Evolutionary conservation across 2,329 filamentous ascomycete genomes (phyloP).

Genomic region (Alternaria brassicicola): DNA sequence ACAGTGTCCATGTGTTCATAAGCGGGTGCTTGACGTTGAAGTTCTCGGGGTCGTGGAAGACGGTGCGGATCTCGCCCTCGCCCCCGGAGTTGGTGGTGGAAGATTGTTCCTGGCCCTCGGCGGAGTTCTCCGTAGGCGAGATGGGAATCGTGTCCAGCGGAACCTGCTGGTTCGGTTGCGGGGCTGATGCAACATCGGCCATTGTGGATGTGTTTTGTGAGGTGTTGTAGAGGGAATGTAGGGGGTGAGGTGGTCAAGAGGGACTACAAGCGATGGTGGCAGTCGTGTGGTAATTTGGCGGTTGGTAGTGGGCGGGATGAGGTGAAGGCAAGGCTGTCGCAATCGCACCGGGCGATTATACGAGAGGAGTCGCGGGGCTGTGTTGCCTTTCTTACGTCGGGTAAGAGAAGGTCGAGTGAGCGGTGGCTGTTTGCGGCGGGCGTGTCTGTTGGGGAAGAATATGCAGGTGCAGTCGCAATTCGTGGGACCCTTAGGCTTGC

Average conservation of each 20-base stretch:
- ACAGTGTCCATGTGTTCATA: conserved; percentile 97
- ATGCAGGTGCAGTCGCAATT: conserved; percentile 30
- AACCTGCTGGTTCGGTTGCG: conserved; percentile 56
- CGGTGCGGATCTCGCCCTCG: conserved; percentile 74
- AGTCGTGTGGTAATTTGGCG: conserved; percentile 22
- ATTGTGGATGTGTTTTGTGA: conserved; percentile 30
- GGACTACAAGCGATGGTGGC: conserved; percentile 9
- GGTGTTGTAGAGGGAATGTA: neutral
- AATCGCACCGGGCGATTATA: conserved; percentile 45
- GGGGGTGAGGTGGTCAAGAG: conserved; percentile 2
- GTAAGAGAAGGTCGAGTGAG: conserved; percentile 17
- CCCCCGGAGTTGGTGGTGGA: conserved; percentile 50
- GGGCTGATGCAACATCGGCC: conserved; percentile 46
- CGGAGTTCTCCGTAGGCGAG: conserved; percentile 57
- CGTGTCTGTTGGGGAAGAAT: conserved; percentile 32
- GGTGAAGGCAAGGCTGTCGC: conserved; percentile 29
- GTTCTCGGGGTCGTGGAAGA: conserved; percentile 98
- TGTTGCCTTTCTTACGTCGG: conserved; percentile 17
- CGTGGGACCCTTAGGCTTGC: conserved; percentile 21
- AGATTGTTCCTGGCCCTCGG: conserved; percentile 48
- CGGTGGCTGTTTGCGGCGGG: conserved; percentile 23
- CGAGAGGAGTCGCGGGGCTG: conserved; percentile 29
- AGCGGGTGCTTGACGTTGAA: conserved; percentile 99
- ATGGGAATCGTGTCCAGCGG: conserved; percentile 63
- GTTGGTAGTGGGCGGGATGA: conserved; percentile 22